Conservation (phyloP, 129 eudicot species). For the Saussurea involucrata region DNA sequence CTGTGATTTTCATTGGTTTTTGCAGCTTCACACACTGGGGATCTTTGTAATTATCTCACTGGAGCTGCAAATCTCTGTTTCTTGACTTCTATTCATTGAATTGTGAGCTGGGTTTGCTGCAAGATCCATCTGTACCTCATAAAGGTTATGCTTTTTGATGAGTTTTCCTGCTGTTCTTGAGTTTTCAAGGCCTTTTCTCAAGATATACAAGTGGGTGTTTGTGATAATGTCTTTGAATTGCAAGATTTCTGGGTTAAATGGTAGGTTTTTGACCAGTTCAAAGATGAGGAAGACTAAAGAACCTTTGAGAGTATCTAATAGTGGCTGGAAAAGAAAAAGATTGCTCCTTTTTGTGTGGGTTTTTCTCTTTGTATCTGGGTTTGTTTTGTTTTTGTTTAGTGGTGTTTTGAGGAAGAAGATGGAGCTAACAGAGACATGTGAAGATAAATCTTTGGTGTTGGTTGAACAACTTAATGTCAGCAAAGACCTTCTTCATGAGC, state of each 20-base stretch:
- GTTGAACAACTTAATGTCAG: constrained; percentile 53
- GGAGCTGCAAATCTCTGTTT: constrained; percentile 26
- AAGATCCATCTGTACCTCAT: constrained; percentile 24
- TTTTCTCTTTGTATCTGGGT: constrained; percentile 32
- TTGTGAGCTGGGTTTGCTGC: constrained; percentile 31
- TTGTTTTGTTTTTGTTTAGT: constrained; percentile 40
- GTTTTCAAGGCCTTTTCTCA: constrained; percentile 36
- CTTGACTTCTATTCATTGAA: neutral
- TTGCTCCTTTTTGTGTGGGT: constrained; percentile 28
- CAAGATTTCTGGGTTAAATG: constrained; percentile 43
- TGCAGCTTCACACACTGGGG: constrained; percentile 16
- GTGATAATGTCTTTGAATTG: constrained; percentile 61
- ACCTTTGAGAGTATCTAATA: constrained; percentile 28
- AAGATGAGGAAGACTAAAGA: constrained; percentile 47
- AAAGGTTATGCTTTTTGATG: constrained; percentile 40
- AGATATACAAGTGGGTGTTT: constrained; percentile 46
- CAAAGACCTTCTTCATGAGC: constrained; percentile 40
- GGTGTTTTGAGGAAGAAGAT: constrained; percentile 21
- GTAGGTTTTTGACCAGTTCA: constrained; percentile 33
- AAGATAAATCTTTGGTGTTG: constrained; percentile 30
- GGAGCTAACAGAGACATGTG: constrained; percentile 23
- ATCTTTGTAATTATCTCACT: constrained; percentile 12
- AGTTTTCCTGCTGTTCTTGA: constrained; percentile 33
- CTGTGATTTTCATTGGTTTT: constrained; percentile 28
- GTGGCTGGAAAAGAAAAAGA: constrained; percentile 41